Base-by-base conservation (phyloP, 2,329 filamentous ascomycete species). In the Paecilomyces formosus region DNA sequence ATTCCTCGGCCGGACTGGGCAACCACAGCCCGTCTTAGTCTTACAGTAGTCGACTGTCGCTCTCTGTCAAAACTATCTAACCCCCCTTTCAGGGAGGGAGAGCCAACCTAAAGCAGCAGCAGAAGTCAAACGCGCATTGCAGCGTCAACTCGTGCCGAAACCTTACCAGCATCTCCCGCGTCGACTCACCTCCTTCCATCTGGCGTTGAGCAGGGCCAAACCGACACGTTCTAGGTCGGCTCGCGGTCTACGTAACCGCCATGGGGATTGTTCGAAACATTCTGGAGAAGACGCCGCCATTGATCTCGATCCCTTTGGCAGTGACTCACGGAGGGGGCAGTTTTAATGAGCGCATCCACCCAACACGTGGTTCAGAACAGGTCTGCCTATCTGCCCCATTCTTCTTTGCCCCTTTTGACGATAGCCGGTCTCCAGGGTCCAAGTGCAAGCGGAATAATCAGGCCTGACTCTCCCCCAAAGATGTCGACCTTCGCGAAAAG, bases 51-150 rank as follows among this genome's bases (percentile, higher is more conserved):
- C 6, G 24, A 15, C 28, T 53, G 3, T 11, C 30, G 8, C 30
- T 31, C 11, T 31, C 30, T 31, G 3, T 12, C 30, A n/a, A n/a
- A n/a, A n/a, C 28, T 30, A 5, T 31, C 30, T 8, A 9, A 5
- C 30, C 22, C 35, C 35, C 35, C 35, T 45, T 45, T 18, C 53
- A 30, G 53, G 15, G 26, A n/a, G 18, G 15, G 28, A 21, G 53
- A 21, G 18, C 31, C 39, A 54, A 59, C 60, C n/a, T 69, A 69
- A 28, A 52, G 50, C 50, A 52, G 11, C 21, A 8, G 13, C 50
- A 21, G 26, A 52, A 28, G 21, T 28, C 26, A 52, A 52, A 52
- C 22, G 11, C 21, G 26, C 21, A 28, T 15, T 22, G 50, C 50
- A 50, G 45, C 21, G 21, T 52, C 21, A 15, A 52, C 22, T 52